Evolutionary conservation across 2,329 filamentous ascomycete genomes (phyloP).

Genomic region (Ophiostoma ips): DNA sequence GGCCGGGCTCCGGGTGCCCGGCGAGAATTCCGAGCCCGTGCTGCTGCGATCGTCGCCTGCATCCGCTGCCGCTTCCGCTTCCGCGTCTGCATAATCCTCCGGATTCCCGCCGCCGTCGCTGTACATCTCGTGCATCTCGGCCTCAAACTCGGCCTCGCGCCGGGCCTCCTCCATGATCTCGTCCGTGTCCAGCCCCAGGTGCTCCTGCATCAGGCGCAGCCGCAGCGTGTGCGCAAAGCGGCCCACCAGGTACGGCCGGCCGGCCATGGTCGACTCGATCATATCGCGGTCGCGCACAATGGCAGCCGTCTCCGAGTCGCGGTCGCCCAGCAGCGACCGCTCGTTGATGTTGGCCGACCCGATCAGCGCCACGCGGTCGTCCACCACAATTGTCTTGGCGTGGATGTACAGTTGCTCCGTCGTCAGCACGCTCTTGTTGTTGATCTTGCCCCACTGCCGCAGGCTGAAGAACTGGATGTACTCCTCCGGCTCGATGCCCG

Average conservation of each 20-base stretch:
- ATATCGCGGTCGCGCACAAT: slow-evolving; percentile 88
- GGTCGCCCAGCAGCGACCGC: slow-evolving; percentile 79
- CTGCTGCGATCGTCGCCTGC: slow-evolving; percentile 17
- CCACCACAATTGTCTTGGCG: slow-evolving; percentile 90
- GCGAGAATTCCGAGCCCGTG: background rate
- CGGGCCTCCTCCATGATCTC: slow-evolving; percentile 71
- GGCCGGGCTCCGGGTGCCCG: background rate
- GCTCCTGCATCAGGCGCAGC: slow-evolving; percentile 89
- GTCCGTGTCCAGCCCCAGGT: slow-evolving; percentile 90
- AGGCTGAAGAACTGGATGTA: slow-evolving; percentile 94
- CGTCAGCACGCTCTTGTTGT: slow-evolving; percentile 64
- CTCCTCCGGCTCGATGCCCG: slow-evolving; percentile 80
- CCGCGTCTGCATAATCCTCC: too few relatives aligned
- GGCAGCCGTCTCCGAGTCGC: slow-evolving; percentile 85
- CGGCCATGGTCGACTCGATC: slow-evolving; percentile 83
- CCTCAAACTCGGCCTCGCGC: slow-evolving; percentile 38
- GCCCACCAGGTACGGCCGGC: slow-evolving; percentile 76
- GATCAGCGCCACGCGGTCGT: slow-evolving; percentile 85
- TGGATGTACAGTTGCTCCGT: slow-evolving; percentile 98
- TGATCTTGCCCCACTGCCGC: slow-evolving; percentile 83
- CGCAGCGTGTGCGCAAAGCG: slow-evolving; percentile 87
- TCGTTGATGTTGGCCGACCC: slow-evolving; percentile 99
- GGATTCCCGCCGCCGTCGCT: too few relatives aligned
- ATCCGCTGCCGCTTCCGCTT: background rate
- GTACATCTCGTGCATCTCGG: slow-evolving; percentile 51